Base-by-base conservation (phyloP, 2,329 filamentous ascomycete genomes). In the Exophiala bonariae region DNA sequence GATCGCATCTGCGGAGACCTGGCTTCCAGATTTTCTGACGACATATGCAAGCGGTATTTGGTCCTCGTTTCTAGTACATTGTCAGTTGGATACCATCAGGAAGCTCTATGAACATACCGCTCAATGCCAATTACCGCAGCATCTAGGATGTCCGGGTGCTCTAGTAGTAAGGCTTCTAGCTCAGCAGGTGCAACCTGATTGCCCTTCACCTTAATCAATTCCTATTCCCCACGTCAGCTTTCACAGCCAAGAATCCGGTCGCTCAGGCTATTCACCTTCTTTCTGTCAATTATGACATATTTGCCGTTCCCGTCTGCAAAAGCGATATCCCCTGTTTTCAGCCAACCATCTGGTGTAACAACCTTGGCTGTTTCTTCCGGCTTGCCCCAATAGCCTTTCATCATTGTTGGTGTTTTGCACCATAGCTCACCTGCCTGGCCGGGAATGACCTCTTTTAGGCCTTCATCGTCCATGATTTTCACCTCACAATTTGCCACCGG, bases 401-500 rank as follows among this genome's bases (percentile, higher is more conserved):
- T 79, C 3, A 82, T 65, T 31, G 80, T 79, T 3, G 80, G 79
- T 0, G 74, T 78, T 8, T 68, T 64, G 3, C 81, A 65, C 62
- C 71, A 76, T 16, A 82, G 63, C 62, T 82, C 79, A 16, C 51
- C 51, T 6, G 17, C 6, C 6, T 39, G 36, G 7, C 36, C 36
- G 6, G 10, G 6, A n/a, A 16, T 7, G 6, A 39, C 6, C 19
- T 39, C 36, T 4, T 18, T 20, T 7, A 22, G 6, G 36, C 36
- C 36, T 20, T 39, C 36, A 39, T 39, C 36, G 20, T 39, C 76
- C 59, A 90, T 76, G 48, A 92, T 75, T 62, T 81, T 83, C 2
- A 79, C 85, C 56, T 81, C 75, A 60, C 79, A 81, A 61, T 90
- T 92, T 16, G 87, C 76, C 53, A 79, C 74, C 16, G 89, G 62